phyloP scores from a whole-genome alignment of 2,329 filamentous ascomycete species.

The Beauveria sp. region DNA sequence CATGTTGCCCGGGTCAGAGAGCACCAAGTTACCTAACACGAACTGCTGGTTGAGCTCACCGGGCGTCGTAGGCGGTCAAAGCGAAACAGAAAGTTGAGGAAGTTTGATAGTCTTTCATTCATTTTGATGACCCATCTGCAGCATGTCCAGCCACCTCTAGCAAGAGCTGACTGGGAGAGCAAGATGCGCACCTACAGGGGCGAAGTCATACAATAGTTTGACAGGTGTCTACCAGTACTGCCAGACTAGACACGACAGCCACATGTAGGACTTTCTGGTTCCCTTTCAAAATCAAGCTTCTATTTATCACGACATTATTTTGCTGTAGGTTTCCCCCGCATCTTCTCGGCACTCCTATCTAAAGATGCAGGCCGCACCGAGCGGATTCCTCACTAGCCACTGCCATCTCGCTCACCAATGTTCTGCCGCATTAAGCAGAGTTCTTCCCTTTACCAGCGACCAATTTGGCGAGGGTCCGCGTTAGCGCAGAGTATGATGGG shows the following conservation, averaged over 20 bases:
- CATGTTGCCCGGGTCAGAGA: neutral
- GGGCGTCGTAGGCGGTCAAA: neutral
- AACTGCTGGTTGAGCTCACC: neutral
- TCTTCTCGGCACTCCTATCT: neutral
- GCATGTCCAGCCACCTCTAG: too few species aligned
- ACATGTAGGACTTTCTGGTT: neutral
- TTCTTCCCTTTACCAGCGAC: neutral
- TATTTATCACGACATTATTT: neutral
- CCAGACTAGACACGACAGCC: neutral
- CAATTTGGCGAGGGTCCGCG: neutral
- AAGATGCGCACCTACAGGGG: too few species aligned
- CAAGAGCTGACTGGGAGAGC: too few species aligned
- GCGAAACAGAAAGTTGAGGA: neutral
- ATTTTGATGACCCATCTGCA: too few species aligned
- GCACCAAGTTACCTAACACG: neutral
- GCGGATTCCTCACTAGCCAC: slow-evolving; percentile 4
- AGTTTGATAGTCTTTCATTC: neutral
- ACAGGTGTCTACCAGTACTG: neutral
- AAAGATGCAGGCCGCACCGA: neutral
- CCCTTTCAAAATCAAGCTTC: neutral
- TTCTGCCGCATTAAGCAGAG: neutral
- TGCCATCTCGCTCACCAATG: neutral
- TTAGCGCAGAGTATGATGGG: neutral
- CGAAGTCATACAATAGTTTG: neutral
- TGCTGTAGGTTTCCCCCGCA: neutral